These are phyloP conservation scores for Malus hybrid DNA, from an alignment of 331 rosid genomes.

Conservation along the genomic window DNA sequence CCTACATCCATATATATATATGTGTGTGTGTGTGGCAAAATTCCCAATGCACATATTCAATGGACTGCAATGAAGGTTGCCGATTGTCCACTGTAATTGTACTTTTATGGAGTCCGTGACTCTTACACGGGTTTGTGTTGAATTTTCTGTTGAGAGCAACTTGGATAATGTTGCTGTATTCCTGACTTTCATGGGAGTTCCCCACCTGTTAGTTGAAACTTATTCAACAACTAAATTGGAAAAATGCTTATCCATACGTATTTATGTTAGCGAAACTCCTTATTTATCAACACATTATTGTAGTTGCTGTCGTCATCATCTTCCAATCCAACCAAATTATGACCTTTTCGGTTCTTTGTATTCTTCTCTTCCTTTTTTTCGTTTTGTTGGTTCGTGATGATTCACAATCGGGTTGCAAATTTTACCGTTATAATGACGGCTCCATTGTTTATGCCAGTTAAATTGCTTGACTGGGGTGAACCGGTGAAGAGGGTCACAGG, in stretches of 20 bases:
- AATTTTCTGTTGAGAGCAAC: slow-evolving; percentile 30
- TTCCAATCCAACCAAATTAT: slow-evolving; percentile 4
- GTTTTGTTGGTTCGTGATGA: background rate
- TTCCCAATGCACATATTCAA: background rate
- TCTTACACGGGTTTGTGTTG: slow-evolving; percentile 41
- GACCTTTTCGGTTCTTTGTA: background rate
- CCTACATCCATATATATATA: background rate
- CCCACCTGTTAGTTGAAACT: slow-evolving; percentile 23
- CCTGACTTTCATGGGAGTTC: slow-evolving; percentile 39
- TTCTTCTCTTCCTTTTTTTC: background rate
- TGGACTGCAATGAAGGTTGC: slow-evolving; percentile 25
- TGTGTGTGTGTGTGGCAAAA: background rate
- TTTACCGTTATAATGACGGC: slow-evolving; percentile 8
- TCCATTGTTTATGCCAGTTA: slow-evolving; percentile 47
- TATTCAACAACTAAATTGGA: slow-evolving; percentile 1
- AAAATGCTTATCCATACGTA: background rate
- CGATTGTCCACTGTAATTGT: slow-evolving; percentile 29
- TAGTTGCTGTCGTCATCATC: background rate
- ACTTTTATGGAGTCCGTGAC: slow-evolving; percentile 35
- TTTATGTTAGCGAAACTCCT: background rate
- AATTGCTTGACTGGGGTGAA: slow-evolving; percentile 89
- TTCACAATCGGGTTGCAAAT: background rate
- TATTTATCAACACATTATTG: background rate
- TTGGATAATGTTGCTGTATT: slow-evolving; percentile 31
- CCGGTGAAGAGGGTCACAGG: slow-evolving; percentile 83